phyloP scores from a whole-genome alignment of 2,329 filamentous ascomycete genomes.

The Colletotrichum nymphaeae region DNA sequence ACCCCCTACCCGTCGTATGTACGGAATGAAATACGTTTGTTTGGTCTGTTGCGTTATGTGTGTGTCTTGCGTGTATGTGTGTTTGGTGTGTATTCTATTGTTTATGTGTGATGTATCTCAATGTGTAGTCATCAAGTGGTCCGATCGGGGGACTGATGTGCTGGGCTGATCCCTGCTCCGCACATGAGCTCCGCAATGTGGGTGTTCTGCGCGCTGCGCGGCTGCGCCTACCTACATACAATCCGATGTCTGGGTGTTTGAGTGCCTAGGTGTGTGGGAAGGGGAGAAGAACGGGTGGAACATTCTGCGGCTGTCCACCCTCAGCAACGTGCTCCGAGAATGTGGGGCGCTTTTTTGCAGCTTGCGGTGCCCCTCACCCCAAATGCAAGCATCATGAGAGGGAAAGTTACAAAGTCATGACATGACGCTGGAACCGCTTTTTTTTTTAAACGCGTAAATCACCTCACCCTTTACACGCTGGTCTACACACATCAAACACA shows the following conservation, averaged over 20 bases:
- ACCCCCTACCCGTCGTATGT: conserved; percentile 26
- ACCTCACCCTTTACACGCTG: background rate
- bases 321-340: conserved; percentile 1
- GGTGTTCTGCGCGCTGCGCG: background rate
- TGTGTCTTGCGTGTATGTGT: conserved; percentile 37
- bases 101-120: background rate
- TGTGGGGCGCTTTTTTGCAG: conserved; percentile 18
- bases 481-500: background rate
- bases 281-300: conserved; percentile 13
- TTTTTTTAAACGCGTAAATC: background rate
- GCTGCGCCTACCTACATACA: background rate
- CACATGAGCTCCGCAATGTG: background rate
- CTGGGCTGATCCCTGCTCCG: conserved; percentile 24
- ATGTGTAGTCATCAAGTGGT: conserved; percentile 11
- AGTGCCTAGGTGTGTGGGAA: background rate
- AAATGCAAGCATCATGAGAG: conserved; percentile 30
- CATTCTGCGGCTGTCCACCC: conserved; percentile 12
- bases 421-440: background rate
- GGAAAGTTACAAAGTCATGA: conserved; percentile 16
- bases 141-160: background rate
- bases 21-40: conserved; percentile 34
- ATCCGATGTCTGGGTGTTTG: background rate
- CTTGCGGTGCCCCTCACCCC: conserved; percentile 18
- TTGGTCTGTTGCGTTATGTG: conserved; percentile 39
- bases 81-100: conserved; percentile 10